Percentiles rank a stretch among this genome's conserved stretches.
phyloP scores from a whole-genome alignment of 75 land plant species.

The Sequoia sempervirens region DNA sequence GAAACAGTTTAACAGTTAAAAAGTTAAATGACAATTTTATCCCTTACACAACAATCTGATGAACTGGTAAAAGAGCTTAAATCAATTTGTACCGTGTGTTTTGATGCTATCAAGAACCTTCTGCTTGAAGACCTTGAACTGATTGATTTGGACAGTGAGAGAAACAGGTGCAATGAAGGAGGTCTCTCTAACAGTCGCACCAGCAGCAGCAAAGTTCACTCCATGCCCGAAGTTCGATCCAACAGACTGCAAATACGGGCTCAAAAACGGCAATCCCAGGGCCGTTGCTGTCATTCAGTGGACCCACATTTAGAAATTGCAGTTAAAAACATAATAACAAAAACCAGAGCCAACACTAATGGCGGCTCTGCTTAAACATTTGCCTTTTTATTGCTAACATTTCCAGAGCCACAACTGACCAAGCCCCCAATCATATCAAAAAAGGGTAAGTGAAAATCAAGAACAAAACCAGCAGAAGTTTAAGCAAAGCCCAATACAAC shows the following conservation, averaged over 20 bases:
- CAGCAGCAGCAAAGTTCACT: slow-evolving; percentile 69
- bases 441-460: no score
- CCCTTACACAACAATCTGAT: no score
- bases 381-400: no score
- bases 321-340: not conserved
- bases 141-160: slow-evolving; percentile 21
- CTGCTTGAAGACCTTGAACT: slow-evolving; percentile 24
- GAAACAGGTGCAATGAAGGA: slow-evolving; percentile 12
- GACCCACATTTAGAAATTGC: not conserved
- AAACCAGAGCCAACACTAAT: no score
- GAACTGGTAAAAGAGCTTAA: not conserved
- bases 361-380: no score
- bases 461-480: no score
- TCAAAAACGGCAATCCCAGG: slow-evolving; percentile 43
- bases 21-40: no score
- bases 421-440: no score
- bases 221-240: slow-evolving; percentile 59
- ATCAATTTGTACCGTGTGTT: not conserved
- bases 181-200: slow-evolving; percentile 26
- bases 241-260: slow-evolving; percentile 44
- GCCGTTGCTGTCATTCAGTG: slow-evolving; percentile 31
- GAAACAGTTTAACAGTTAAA: no score
- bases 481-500: no score
- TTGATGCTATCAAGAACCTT: slow-evolving; percentile 8
- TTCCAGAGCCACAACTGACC: no score